Evolutionary conservation across 2,329 filamentous ascomycete species (phyloP).

Genomic region (Sporothrix humicola): DNA sequence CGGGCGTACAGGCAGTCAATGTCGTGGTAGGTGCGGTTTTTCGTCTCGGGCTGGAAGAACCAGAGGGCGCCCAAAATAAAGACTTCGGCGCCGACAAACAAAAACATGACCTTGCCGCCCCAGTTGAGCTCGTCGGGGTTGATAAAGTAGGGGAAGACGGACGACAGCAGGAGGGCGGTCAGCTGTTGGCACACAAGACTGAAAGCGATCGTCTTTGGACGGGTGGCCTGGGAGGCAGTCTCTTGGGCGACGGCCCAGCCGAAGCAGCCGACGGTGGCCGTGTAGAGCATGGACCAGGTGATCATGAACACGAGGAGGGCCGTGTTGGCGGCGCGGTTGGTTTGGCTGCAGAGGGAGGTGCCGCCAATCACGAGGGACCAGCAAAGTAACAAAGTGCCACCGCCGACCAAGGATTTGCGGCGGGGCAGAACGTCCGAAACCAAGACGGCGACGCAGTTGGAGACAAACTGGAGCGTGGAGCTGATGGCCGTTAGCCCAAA

Average conservation of each 20-base stretch:
- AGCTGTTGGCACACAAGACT: background rate
- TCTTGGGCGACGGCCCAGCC: background rate
- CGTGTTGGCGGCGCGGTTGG: background rate
- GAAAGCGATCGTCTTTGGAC: background rate
- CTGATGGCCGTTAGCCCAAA: background rate
- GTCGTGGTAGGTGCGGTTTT: background rate
- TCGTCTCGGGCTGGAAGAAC: background rate
- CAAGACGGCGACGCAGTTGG: background rate
- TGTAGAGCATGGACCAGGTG: background rate
- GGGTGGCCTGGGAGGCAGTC: background rate
- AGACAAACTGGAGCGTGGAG: background rate
- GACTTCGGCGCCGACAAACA: background rate
- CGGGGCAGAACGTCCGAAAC: background rate
- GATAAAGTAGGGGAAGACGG: background rate
- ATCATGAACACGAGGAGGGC: background rate
- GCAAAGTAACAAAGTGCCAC: background rate
- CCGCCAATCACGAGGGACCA: background rate
- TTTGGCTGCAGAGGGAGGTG: background rate
- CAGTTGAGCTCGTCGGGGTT: background rate
- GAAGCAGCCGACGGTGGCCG: background rate
- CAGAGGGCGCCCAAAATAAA: background rate
- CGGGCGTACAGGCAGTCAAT: background rate
- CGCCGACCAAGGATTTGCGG: background rate
- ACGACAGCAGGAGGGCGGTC: background rate
- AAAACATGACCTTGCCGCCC: slow-evolving; percentile 1